Conservation (phyloP, 257 asterid genomes). For the Nicotiana benthamiana region DNA sequence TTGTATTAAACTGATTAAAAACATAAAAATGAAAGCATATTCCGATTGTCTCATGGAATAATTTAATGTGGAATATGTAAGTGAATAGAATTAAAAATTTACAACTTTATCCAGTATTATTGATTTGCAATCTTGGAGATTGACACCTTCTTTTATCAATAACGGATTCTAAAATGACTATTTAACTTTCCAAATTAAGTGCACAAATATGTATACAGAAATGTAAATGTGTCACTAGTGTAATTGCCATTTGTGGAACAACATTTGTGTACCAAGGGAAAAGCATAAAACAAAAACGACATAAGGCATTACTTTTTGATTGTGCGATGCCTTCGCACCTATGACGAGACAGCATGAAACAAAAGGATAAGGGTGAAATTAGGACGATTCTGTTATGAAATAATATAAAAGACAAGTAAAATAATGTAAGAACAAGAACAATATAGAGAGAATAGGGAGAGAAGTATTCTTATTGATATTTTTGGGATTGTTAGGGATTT, state of each 20-base stretch:
- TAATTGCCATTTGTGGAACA: constrained; percentile 43
- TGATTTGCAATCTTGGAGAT: constrained; percentile 7
- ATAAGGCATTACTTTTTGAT: neutral
- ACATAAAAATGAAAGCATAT: neutral
- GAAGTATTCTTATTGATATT: too few relatives aligned
- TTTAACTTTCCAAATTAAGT: constrained; percentile 27
- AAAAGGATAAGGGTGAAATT: constrained; percentile 23
- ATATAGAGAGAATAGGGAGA: too few relatives aligned
- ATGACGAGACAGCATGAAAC: constrained; percentile 24
- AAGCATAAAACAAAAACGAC: constrained; percentile 32
- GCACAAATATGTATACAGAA: constrained; percentile 19
- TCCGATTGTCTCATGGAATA: neutral
- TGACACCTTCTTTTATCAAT: constrained; percentile 16
- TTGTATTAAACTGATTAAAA: neutral
- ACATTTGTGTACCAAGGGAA: constrained; percentile 34
- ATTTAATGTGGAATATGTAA: neutral
- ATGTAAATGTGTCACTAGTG: constrained; percentile 17
- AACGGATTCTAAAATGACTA: constrained; percentile 24
- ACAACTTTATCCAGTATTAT: constrained; percentile 1
- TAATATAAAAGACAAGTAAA: too few relatives aligned
- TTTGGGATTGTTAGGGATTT: too few relatives aligned
- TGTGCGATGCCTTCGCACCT: constrained; percentile 27
- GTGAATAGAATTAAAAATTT: neutral
- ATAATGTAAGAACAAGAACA: too few relatives aligned
- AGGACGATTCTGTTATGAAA: too few relatives aligned